These are phyloP conservation scores for Urtica urens DNA, from an alignment of 306 rosid genomes.

Conservation along the genomic window DNA sequence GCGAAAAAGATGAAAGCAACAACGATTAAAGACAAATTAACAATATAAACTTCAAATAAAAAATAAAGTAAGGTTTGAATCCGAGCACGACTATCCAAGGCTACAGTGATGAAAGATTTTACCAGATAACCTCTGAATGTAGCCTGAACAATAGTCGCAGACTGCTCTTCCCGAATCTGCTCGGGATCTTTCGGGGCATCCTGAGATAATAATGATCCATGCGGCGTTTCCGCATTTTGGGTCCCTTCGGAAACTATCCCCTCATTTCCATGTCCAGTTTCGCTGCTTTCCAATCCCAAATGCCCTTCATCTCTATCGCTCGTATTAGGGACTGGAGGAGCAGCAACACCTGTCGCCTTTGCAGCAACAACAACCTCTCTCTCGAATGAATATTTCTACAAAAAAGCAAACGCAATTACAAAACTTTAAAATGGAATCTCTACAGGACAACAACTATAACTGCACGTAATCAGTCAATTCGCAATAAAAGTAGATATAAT, in stretches of 20 bases:
- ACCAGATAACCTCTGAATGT: slow-evolving; percentile 98
- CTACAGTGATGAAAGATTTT: slow-evolving; percentile 10
- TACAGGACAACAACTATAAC: not conserved
- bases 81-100: no score
- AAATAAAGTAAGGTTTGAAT: no score
- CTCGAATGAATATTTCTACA: slow-evolving; percentile 49
- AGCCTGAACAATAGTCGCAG: slow-evolving; percentile 90
- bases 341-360: slow-evolving; percentile 39
- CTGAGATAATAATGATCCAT: slow-evolving; percentile 37
- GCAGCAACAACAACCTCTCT: slow-evolving; percentile 52
- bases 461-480: no score
- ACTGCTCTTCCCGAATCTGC: slow-evolving; percentile 59
- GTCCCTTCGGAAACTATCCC: slow-evolving; percentile 18
- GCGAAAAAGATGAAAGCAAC: no score
- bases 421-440: not conserved
- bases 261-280: slow-evolving; percentile 25
- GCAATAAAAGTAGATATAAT: no score
- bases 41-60: no score
- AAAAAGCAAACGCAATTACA: no score
- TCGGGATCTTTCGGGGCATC: slow-evolving; percentile 52
- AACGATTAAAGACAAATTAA: no score
- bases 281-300: slow-evolving; percentile 39
- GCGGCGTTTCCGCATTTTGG: slow-evolving; percentile 40
- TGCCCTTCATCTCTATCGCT: slow-evolving; percentile 29
- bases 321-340: slow-evolving; percentile 18